Conservation (phyloP, 2,329 filamentous ascomycete genomes). For the Colletotrichum theobromicola region DNA sequence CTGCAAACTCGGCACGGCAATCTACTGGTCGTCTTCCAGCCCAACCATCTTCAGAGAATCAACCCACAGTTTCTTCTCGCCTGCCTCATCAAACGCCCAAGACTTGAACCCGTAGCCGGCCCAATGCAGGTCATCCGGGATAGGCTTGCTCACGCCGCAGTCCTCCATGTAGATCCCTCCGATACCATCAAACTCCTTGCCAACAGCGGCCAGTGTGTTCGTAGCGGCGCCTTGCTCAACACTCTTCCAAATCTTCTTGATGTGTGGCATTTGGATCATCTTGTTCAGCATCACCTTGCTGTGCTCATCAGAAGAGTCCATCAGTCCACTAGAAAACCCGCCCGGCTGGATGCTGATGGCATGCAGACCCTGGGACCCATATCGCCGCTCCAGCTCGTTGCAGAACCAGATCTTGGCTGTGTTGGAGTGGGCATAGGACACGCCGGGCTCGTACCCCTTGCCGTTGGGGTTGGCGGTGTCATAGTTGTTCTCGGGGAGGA, state of each 20-base stretch:
- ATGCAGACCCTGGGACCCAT: constrained; percentile 32
- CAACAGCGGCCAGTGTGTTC: background rate
- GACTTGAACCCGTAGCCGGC: background rate
- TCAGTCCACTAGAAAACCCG: background rate
- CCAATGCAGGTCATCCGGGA: background rate
- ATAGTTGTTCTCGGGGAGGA: background rate
- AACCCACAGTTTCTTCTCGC: background rate
- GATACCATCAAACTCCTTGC: background rate
- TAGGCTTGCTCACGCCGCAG: background rate
- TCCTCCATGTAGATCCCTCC: constrained; percentile 1
- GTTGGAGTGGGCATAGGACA: constrained; percentile 54
- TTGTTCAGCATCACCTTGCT: background rate
- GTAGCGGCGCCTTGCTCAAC: background rate
- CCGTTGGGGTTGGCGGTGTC: constrained; percentile 35
- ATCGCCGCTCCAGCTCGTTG: constrained; percentile 52
- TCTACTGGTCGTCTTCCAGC: background rate
- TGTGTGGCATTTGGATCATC: background rate
- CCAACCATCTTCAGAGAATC: background rate
- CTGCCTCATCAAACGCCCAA: background rate
- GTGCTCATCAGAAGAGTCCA: background rate
- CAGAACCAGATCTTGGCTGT: constrained; percentile 56
- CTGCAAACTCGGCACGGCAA: fast-evolving
- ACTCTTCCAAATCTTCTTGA: background rate
- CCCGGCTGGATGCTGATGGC: constrained; percentile 24
- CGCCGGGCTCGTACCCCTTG: constrained; percentile 32